Base-by-base conservation (phyloP, 352 stramenopile species). In the Globisporangium paroecandrum region DNA sequence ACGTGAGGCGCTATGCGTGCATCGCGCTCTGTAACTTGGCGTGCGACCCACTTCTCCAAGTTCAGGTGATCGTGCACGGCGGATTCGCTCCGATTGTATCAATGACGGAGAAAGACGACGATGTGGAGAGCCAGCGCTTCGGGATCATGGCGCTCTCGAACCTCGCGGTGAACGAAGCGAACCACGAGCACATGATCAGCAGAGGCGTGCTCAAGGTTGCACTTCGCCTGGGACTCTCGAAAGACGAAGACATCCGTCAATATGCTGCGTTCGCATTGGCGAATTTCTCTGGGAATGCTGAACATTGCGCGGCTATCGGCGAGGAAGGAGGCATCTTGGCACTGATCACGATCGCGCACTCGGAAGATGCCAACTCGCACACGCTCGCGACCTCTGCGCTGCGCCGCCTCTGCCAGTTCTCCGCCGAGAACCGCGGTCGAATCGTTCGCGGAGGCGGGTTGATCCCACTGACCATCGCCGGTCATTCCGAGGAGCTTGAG, bases 1-100 rank as follows among this genome's bases (percentile, higher is more conserved):
- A 83, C 38, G 82, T 91, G 10, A 82, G 87, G 34, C 85, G 88
- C 62, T 98, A 98, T 71, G 94, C 93, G n/a, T 96, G 90, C 71
- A 98, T 98, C 71, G 95, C 89, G 15, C 76, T 99, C 41, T 98
- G 94, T 69, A 99, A 99, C 75, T 84, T 99, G 69, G 93, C 92
- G 22, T 98, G 93, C 66, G 89, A 97, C 63, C 68, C 83, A 54
- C 70, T 89, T 47, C 91, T 96, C 20, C 97, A 98, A 75, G 91
- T 91, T 0, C 89, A 97, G 62, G 89, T 98, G 49, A 77, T 98
- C 13, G 90, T 98, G 8, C 96, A 99, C 67, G 96, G 95, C 4
- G 95, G 93, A 6, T 77, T 99, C 15, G 78, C 82, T 1, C 74
- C 92, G 25, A 89, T 99, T 62, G 65, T 98, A 10, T 74, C 79